Evolutionary conservation across 2,329 filamentous ascomycete species (phyloP).

Genomic region (Blastomyces gilchristii): DNA sequence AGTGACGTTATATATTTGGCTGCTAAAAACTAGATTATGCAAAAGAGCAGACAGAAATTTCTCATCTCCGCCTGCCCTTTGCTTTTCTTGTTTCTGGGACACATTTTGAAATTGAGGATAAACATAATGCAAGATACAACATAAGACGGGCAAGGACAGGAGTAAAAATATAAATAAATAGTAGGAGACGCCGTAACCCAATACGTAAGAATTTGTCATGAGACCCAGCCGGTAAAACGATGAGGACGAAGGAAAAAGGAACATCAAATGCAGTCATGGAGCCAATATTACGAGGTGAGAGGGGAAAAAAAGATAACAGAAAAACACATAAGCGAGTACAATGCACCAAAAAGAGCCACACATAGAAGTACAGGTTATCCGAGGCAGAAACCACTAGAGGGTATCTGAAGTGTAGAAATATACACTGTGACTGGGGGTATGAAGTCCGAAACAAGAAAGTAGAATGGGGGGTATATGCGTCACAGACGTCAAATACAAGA

Average conservation of each 20-base stretch:
- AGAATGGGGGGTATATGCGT: conserved; percentile 3
- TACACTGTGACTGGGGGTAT: neutral
- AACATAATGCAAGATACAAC: conserved; percentile 2
- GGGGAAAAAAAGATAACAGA: neutral
- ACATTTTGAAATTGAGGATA: neutral
- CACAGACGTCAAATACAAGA: conserved; percentile 7
- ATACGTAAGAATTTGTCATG: conserved; percentile 4
- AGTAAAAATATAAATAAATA: neutral
- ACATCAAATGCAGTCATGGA: conserved; percentile 1
- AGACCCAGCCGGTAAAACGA: neutral
- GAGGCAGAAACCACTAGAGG: neutral
- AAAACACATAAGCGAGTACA: neutral
- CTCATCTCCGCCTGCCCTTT: neutral
- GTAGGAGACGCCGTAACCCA: conserved; percentile 3
- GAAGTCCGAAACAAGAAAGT: neutral
- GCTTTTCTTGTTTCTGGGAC: neutral
- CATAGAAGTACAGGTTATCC: neutral
- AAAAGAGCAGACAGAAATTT: neutral
- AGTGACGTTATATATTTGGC: neutral
- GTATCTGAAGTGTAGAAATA: neutral
- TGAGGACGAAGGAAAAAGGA: neutral
- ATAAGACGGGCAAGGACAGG: neutral
- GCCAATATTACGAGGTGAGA: neutral
- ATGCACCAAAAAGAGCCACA: conserved; percentile 1
- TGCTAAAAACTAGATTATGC: neutral